These are phyloP conservation scores for Globisporangium ultimum DNA, from an alignment of 352 stramenopile genomes.

Conservation along the genomic window DNA sequence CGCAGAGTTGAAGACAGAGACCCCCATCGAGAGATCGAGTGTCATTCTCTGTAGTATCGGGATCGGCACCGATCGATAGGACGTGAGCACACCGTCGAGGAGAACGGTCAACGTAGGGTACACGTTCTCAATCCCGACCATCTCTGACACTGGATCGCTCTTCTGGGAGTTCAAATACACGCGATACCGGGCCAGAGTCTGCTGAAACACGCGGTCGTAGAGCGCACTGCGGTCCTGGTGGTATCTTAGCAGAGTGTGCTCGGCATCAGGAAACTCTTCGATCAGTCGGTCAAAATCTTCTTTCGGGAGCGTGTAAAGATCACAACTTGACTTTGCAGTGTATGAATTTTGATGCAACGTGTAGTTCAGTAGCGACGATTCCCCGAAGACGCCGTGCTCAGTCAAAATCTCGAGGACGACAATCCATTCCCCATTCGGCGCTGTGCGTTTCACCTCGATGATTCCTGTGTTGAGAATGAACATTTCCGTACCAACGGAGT, in stretches of 20 bases:
- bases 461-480: constrained; percentile 79
- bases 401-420: constrained; percentile 77
- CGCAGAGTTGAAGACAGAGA: constrained; percentile 73
- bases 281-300: constrained; percentile 78
- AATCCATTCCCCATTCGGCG: constrained; percentile 51
- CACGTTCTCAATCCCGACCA: constrained; percentile 59
- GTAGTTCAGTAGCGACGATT: constrained; percentile 69
- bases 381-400: constrained; percentile 63
- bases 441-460: constrained; percentile 62
- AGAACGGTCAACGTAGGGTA: constrained; percentile 67
- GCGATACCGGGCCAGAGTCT: constrained; percentile 62
- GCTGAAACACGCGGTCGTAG: constrained; percentile 67
- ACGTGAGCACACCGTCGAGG: constrained; percentile 53
- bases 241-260: constrained; percentile 54
- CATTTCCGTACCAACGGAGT: constrained; percentile 73
- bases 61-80: constrained; percentile 61
- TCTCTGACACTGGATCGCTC: constrained; percentile 50
- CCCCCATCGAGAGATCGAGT: constrained; percentile 68
- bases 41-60: constrained; percentile 56
- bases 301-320: constrained; percentile 75
- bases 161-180: constrained; percentile 56
- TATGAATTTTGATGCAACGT: constrained; percentile 76
- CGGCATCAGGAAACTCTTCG: constrained; percentile 76
- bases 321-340: constrained; percentile 62
- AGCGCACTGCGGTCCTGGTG: constrained; percentile 55